phyloP scores from a whole-genome alignment of 2,329 filamentous ascomycete genomes.

The Alternaria infectoria region DNA sequence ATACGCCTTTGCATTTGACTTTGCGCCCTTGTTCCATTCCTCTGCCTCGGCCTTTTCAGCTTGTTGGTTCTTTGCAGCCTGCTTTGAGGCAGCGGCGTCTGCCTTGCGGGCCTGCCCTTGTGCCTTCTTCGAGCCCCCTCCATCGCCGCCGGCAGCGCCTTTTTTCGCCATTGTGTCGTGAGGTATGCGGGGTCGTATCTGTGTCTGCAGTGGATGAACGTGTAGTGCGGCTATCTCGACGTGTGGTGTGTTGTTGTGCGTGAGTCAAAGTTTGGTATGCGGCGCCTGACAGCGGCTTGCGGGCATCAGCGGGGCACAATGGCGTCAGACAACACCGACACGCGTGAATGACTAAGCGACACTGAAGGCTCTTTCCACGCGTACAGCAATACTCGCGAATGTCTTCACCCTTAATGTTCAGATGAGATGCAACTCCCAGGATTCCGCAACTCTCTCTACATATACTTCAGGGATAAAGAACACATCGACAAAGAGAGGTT shows the following conservation, averaged over 20 bases:
- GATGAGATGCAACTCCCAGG: too few relatives aligned
- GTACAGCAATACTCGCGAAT: not conserved
- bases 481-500: not conserved
- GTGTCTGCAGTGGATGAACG: not conserved
- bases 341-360: slow-evolving; percentile 18
- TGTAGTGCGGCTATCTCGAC: not conserved
- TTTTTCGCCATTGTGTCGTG: slow-evolving; percentile 51
- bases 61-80: slow-evolving; percentile 72
- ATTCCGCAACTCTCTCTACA: too few relatives aligned
- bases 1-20: slow-evolving; percentile 86
- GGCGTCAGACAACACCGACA: slow-evolving; percentile 9
- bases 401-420: not conserved
- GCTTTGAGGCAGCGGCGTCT: slow-evolving; percentile 81
- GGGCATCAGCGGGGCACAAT: slow-evolving; percentile 17
- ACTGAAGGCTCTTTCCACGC: not conserved
- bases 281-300: slow-evolving; percentile 10
- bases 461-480: not conserved
- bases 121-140: slow-evolving; percentile 82
- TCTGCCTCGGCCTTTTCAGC: slow-evolving; percentile 71
- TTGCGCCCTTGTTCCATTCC: slow-evolving; percentile 86
- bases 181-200: not conserved
- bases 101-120: slow-evolving; percentile 92
- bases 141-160: slow-evolving; percentile 66
- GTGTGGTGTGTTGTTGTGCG: not conserved
- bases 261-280: slow-evolving; percentile 25